Conservation (phyloP, 129 eudicot species). For the Pulicaria dysenterica region DNA sequence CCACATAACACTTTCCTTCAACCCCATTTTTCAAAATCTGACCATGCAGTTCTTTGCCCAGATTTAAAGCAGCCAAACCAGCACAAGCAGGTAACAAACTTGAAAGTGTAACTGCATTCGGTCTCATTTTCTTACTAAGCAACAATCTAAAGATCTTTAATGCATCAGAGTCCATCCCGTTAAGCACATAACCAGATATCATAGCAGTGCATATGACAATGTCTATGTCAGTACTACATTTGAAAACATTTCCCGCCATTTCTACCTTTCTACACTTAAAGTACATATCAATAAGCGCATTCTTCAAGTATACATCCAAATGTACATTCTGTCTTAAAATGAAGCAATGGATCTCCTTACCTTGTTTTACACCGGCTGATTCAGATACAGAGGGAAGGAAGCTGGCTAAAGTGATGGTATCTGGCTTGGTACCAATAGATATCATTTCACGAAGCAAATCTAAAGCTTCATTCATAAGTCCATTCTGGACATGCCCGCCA, state of each 20-base stretch:
- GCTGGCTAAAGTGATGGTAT: conserved; percentile 67
- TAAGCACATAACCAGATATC: conserved; percentile 78
- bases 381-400: conserved; percentile 65
- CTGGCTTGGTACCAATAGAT: conserved; percentile 57
- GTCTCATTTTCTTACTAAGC: conserved; percentile 51
- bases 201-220: conserved; percentile 77
- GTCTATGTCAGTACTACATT: conserved; percentile 40
- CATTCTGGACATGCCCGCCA: conserved; percentile 77
- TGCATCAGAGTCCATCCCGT: conserved; percentile 58
- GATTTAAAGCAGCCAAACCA: conserved; percentile 48
- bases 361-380: conserved; percentile 42
- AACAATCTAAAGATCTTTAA: conserved; percentile 49
- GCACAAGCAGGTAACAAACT: conserved; percentile 91
- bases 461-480: conserved; percentile 55
- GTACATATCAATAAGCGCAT: conserved; percentile 89
- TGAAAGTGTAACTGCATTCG: conserved; percentile 73
- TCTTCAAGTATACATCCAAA: conserved; percentile 65
- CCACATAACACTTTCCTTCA: conserved; percentile 57
- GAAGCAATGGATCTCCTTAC: conserved; percentile 70
- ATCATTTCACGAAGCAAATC: conserved; percentile 60
- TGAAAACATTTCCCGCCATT: conserved; percentile 55
- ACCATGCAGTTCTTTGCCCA: conserved; percentile 82
- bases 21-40: conserved; percentile 48
- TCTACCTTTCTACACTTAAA: conserved; percentile 63
- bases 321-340: conserved; percentile 48